A percentile compares a stretch with the other conserved stretches of the same genome.
phyloP scores from a whole-genome alignment of 73 alveolate genomes.

The Paramecium octaurelia region DNA sequence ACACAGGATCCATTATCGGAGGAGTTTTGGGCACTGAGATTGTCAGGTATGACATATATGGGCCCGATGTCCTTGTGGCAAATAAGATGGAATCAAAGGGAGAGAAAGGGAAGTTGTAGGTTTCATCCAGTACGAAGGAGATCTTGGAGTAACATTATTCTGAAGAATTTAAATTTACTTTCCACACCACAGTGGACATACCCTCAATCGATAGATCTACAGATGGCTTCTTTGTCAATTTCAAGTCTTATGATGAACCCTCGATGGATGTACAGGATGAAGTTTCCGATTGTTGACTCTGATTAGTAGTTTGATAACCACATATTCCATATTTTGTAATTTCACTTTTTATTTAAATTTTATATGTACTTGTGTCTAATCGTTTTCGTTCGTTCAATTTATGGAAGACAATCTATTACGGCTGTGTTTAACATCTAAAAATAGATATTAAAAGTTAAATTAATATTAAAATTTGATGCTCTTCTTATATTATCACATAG shows the following conservation, averaged over 20 bases:
- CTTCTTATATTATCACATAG: not conserved
- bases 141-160: conserved; percentile 11
- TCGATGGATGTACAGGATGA: not conserved
- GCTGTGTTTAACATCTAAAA: not conserved
- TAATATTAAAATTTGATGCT: not conserved
- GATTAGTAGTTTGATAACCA: not conserved
- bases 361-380: not conserved
- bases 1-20: conserved; percentile 47
- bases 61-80: conserved; percentile 53
- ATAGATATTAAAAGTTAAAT: not conserved
- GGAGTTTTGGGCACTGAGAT: conserved; percentile 59
- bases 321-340: not conserved
- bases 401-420: not conserved
- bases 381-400: no score
- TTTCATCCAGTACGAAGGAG: conserved; percentile 23
- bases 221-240: not conserved
- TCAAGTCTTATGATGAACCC: not conserved
- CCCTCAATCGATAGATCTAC: conserved; percentile 1
- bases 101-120: conserved; percentile 35
- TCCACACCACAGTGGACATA: not conserved
- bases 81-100: conserved; percentile 65
- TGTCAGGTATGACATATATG: conserved; percentile 46
- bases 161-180: not conserved
- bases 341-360: not conserved
- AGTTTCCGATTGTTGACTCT: not conserved